phyloP scores from a whole-genome alignment of 1,139 yeast genomes.

The Citeromyces hawaiiensis region DNA sequence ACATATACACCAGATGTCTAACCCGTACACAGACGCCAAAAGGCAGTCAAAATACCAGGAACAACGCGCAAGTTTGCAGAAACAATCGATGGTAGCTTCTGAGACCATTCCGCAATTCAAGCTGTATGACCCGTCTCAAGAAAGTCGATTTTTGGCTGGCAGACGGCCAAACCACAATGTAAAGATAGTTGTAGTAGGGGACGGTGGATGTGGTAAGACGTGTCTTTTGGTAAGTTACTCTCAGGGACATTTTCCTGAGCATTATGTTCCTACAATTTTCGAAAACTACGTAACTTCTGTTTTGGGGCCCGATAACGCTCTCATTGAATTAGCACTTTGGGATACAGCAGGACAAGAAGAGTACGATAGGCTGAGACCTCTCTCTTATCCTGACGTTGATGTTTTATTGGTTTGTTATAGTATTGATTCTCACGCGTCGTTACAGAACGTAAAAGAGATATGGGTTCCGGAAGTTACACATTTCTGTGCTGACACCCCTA shows the following conservation, averaged over 20 bases:
- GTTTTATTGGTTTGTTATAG: constrained; percentile 66
- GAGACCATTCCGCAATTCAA: neutral
- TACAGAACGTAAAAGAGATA: constrained; percentile 62
- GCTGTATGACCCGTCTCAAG: neutral
- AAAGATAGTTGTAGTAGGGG: constrained; percentile 83
- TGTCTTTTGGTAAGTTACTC: constrained; percentile 74
- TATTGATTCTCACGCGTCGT: constrained; percentile 46
- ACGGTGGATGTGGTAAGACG: constrained; percentile 92
- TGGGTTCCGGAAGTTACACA: constrained; percentile 85
- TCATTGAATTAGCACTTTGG: constrained; percentile 72
- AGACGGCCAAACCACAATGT: constrained; percentile 9
- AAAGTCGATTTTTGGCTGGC: neutral
- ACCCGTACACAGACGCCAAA: constrained; percentile 3
- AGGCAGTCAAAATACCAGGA: constrained; percentile 1
- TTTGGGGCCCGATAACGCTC: constrained; percentile 33
- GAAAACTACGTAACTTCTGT: constrained; percentile 71
- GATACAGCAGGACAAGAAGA: constrained; percentile 96
- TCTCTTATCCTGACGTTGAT: constrained; percentile 76
- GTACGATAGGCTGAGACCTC: constrained; percentile 72
- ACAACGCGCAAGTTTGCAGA: neutral
- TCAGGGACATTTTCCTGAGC: constrained; percentile 62
- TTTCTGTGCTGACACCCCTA: constrained; percentile 72
- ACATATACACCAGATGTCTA: neutral
- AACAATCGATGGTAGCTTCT: neutral
- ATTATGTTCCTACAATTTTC: constrained; percentile 82